Conservation (phyloP, 208 protist genomes). For the Vickermania ingenoplastis region DNA sequence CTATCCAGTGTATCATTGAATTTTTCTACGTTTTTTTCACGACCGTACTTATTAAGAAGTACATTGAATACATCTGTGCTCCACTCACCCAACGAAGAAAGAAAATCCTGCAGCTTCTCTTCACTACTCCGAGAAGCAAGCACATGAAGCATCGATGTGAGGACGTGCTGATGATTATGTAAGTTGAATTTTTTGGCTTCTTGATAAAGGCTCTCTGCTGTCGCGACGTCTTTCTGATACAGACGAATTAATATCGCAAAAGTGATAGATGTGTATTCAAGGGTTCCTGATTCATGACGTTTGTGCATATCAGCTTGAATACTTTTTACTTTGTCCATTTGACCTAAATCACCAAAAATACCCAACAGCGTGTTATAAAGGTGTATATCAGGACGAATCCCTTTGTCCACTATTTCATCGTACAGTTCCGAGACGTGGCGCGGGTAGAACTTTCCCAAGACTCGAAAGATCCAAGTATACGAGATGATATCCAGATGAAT, state of each 20-base stretch:
- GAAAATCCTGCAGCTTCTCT: slow-evolving; percentile 37
- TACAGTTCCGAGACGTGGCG: slow-evolving; percentile 80
- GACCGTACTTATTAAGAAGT: slow-evolving; percentile 72
- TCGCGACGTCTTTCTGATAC: slow-evolving; percentile 26
- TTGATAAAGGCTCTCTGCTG: slow-evolving; percentile 35
- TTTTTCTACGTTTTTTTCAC: slow-evolving; percentile 42
- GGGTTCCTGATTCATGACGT: slow-evolving; percentile 24
- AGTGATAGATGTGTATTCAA: slow-evolving; percentile 22
- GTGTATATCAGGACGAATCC: slow-evolving; percentile 59
- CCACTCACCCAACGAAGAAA: slow-evolving; percentile 42
- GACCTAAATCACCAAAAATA: slow-evolving; percentile 70
- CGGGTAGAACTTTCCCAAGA: slow-evolving; percentile 86
- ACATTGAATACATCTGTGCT: slow-evolving; percentile 82
- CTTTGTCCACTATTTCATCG: slow-evolving; percentile 59
- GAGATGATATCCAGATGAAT: slow-evolving; percentile 72
- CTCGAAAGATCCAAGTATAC: slow-evolving; percentile 78
- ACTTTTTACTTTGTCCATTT: slow-evolving; percentile 42
- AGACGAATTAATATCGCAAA: slow-evolving; percentile 61
- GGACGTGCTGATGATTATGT: slow-evolving; percentile 71
- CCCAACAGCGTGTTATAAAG: slow-evolving; percentile 84
- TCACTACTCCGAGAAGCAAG: slow-evolving; percentile 10
- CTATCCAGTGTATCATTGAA: slow-evolving; percentile 60
- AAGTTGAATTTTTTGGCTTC: slow-evolving; percentile 56
- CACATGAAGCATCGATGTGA: slow-evolving; percentile 72
- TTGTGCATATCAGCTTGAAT: slow-evolving; percentile 66